Evolutionary conservation across 2,329 filamentous ascomycete genomes (phyloP), one percentile per base, ranked within the genome.

Genomic region (Orbilia quercus): DNA sequence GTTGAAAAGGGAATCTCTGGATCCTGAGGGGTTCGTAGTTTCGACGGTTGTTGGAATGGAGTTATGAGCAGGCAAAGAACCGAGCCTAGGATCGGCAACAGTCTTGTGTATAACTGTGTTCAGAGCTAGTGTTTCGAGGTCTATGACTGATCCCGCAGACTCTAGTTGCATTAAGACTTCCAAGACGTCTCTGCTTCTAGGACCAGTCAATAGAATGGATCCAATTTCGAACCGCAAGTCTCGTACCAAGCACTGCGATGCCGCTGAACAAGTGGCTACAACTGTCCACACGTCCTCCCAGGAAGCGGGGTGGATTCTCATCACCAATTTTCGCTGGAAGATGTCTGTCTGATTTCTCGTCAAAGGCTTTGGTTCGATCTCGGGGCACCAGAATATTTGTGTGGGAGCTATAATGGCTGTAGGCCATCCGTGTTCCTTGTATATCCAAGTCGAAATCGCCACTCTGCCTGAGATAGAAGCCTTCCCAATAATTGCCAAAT

Each of bases 301-400:
- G 5, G 90, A 89, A 18, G 92, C 89, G 1, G 95, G 95, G 79
- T 98, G 94, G 1, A 94, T 82, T 62, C 93, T 85, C 57, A 97
- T 80, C 64, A 94, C 87, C 0, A 91, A 79, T 74, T 84, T 85
- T 44, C 78, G 76, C 38, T 58, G 58, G 14, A 85, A 83, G 7
- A 64, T 55, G 84, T 83, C 77, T 82, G 84, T 20, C 78, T 70
- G 66, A 80, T 80, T 81, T 80, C 77, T 74, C 75, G 64, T 60
- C 48, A 78, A 64, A 4, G 14, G 6, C 4, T 18, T 36, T 22
- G 22, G 31, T 44, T 14, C 7, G 11, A 16, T 20, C 72, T 75
- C 77, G 0, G 86, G 85, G 79, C 89, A 89, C 92, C 92, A 96
- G 11, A 96, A 81, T 28, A 96, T 81, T 0, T 87, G 90, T 2